Evolutionary conservation across 352 stramenopile species (phyloP), one percentile per base, ranked within the genome.

Genomic region (Phytophthora kernoviae): DNA sequence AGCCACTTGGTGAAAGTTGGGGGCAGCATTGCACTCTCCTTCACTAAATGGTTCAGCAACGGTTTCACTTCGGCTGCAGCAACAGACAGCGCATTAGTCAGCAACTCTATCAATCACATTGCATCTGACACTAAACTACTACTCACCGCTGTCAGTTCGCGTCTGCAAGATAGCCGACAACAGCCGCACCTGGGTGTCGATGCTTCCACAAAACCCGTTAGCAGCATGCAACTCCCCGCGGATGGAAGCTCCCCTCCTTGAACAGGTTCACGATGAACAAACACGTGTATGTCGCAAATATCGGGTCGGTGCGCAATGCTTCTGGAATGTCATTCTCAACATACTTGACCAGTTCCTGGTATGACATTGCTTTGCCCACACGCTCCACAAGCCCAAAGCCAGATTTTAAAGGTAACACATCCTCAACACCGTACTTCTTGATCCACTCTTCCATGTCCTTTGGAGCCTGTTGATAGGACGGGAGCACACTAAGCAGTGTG

Each of bases 101-200:
- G 36, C 17, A 4, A 63, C 10, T 42, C 17, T 43, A 21, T 37
- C 18, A 33, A 18, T 44, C 15, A 30, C 24, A 30, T 30, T 40
- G 33, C 11, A 17, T 14, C 3, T 18, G 9, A 5, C 4, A 30
- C 10, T 20, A n/a, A 58, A 43, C 17, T 11, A 50, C 15, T 15
- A 49, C 73, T 44, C 60, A 90, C 81, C 78, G 41, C 73, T 74
- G 33, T 87, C 75, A 48, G 55, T 72, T 48, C 65, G 56, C 4
- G 79, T 90, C 74, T 94, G 86, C 49, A 92, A 65, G 26, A 93
- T 79, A n/a, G 70, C 79, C 22, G 78, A 75, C 3, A 93, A 51
- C 20, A 94, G 53, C 1, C 73, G 75, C 51, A 75, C 70, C 42
- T 93, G 81, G 18, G 70, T 90, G 54, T 93, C 81, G 3, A 70